Base-by-base conservation (phyloP, 371 early-diverging fungal species). In the Gilbertella persicaria region DNA sequence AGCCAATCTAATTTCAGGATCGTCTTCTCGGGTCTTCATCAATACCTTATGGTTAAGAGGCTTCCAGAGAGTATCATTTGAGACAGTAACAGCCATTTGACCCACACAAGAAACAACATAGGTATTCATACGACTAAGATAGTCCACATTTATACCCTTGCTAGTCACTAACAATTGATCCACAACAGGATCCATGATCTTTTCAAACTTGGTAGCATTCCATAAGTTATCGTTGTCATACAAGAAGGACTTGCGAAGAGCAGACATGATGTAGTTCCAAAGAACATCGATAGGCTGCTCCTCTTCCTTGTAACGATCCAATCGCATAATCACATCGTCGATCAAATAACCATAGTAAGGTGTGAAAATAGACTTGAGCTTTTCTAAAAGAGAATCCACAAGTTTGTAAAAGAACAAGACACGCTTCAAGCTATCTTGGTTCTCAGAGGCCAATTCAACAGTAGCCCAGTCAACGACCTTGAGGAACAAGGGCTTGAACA, bases 401-500 rank as follows among this genome's bases (percentile, higher is more conserved):
- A 91, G 52, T 53, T 86, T 84, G 79, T 90, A 95, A 70, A 97
- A 88, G 73, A 92, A 84, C 24, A 85, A 45, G 26, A 81, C 74
- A 28, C 92, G 86, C 43, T 80, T 78, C n/a, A 71, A 61, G 6
- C 65, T 62, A 16, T 77, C 78, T 33, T n/a, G n/a, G n/a, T n/a
- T n/a, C n/a, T 79, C 62, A 53, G 59, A 47, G 19, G 67, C 51
- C 19, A 79, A 55, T 53, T 85, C 87, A 47, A 79, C 70, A 4
- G 86, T 88, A 3, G 93, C 92, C 98, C 98, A 97, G 41, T 94
- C 93, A 36, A 92, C 78, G 17, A 92, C 64, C 74, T 90, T 90
- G 58, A 93, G 79, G 81, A 90, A 96, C 64, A 97, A 60, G 6
- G 96, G 96, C 62, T 89, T 91, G 91, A 98, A 98, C 50, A 90